Conservation (phyloP, 1,284 basidiomycete genomes). For the Pisolithus thermaeus region DNA sequence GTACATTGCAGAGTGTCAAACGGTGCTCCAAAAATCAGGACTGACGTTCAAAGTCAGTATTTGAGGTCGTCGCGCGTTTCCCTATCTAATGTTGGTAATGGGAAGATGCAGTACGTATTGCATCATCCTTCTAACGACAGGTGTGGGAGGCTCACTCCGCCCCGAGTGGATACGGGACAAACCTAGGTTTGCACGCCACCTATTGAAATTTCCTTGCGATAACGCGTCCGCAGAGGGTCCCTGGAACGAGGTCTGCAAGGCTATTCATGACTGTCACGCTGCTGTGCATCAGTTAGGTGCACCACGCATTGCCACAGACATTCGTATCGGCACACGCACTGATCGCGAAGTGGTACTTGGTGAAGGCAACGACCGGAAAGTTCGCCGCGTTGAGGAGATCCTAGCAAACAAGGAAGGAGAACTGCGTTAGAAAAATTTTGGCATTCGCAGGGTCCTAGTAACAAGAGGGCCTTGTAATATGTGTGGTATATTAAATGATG, state of each 20-base stretch:
- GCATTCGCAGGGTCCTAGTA: neutral
- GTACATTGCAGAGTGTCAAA: constrained; percentile 73
- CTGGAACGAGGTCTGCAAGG: constrained; percentile 75
- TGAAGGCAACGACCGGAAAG: constrained; percentile 71
- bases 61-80: constrained; percentile 2
- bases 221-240: constrained; percentile 59
- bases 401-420: constrained; percentile 37
- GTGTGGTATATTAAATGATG: constrained; percentile 33
- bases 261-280: constrained; percentile 82
- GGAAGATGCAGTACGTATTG: constrained; percentile 65
- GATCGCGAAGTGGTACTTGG: constrained; percentile 65
- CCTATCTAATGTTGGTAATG: constrained; percentile 4
- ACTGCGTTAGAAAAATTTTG: neutral
- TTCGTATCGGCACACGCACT: constrained; percentile 85
- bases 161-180: constrained; percentile 82
- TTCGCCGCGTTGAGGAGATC: constrained; percentile 76
- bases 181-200: constrained; percentile 51
- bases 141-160: constrained; percentile 1
- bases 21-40: constrained; percentile 76
- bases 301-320: constrained; percentile 77
- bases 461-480: neutral
- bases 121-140: neutral
- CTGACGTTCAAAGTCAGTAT: constrained; percentile 68
- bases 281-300: constrained; percentile 79
- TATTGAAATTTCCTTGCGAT: constrained; percentile 2